Evolutionary conservation across 768 basidiomycete genomes (phyloP), one percentile per base, ranked within the genome.

Genomic region (Phaffia australis): DNA sequence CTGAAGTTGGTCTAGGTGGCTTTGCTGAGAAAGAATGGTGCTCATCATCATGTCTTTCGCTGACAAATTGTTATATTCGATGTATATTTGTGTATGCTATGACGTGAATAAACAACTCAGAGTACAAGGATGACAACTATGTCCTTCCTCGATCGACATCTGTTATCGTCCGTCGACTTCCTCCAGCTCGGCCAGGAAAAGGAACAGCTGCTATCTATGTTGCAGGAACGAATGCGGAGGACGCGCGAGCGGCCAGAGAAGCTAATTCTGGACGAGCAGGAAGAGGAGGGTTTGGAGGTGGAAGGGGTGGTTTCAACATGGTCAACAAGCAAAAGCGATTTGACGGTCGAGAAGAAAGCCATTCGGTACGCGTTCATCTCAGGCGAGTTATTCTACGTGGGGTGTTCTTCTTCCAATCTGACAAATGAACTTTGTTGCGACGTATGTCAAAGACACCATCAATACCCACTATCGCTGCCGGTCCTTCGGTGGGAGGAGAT

Each of bases 111-210:
- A 54, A 54, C 9, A 11, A 42, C 50, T 16, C 75, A 97, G 92
- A 95, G 75, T 88, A 87, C 78, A 87, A 83, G 74, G 90, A 97
- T 79, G 95, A 99, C 76, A 83, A 87, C 8, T 82, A 85, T 63
- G 84, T 95, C 72, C 87, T 99, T 55, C 93, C 94, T 9, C 85
- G 95, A 56, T 95, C 94, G 1, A 90, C 94, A 19, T 93, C 93
- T 29, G 86, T 99, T 50, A 80, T 97, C 72, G 89, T 91, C 50
- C 92, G 93, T 71, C 88, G 95, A 47, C 79, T 94, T 60, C 93
- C 92, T 35, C 82, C 90, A 29, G 78, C 81, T 42, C 82, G 87
- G 35, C 87, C 87, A 23, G 89, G 89, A 51, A 88, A 85, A 78
- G 88, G 88, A 68, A 88, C 83, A 73, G 88, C 86, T 30, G 82